Percentiles rank a stretch among this genome's conserved stretches.
phyloP scores from a whole-genome alignment of 495 filamentous ascomycete species.

The Penicillium soppii region DNA sequence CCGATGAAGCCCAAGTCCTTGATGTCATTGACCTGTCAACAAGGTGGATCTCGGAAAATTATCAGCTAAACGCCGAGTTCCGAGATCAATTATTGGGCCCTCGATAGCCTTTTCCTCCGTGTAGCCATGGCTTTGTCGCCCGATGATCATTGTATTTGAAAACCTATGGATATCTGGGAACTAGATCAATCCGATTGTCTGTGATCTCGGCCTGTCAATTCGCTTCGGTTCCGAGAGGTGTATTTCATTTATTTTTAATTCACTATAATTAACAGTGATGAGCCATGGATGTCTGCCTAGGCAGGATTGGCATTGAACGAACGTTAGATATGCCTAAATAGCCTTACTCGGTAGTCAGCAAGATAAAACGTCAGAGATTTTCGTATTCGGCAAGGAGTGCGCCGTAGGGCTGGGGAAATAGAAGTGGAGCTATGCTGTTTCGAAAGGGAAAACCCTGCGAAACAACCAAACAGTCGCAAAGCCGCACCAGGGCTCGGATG shows the following conservation, averaged over 20 bases:
- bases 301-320: neutral
- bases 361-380: neutral
- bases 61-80: neutral
- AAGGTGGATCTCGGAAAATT: neutral
- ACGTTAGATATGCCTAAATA: neutral
- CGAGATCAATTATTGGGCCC: neutral
- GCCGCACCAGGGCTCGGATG: neutral
- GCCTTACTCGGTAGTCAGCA: neutral
- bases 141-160: neutral
- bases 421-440: neutral
- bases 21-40: constrained; percentile 1
- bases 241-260: too few species aligned
- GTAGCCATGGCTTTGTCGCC: neutral
- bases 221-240: too few species aligned
- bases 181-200: too few species aligned
- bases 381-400: neutral
- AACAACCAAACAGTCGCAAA: neutral
- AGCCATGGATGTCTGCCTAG: too few species aligned
- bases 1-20: neutral
- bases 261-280: too few species aligned
- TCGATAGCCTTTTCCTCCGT: neutral
- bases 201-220: too few species aligned
- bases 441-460: constrained; percentile 4
- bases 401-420: neutral
- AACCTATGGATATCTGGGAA: too few species aligned